Base-by-base conservation (phyloP, 805 yeast genomes). In the Lipomyces yamanashiensis region DNA sequence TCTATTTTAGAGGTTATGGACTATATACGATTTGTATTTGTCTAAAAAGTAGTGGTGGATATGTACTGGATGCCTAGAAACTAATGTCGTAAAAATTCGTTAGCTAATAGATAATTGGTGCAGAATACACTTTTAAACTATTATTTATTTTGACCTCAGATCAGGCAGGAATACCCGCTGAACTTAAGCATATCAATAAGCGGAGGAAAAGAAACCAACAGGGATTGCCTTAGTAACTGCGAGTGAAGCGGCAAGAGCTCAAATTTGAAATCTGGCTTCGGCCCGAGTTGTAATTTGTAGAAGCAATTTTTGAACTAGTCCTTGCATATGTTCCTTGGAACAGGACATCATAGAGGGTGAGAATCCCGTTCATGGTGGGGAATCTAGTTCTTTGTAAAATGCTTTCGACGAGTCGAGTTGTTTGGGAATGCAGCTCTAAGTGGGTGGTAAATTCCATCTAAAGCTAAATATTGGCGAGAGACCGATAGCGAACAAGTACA, bases 401-500 rank as follows among this genome's bases (percentile, higher is more conserved):
- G 66, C 70, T 68, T 70, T 69, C 76, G 67, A 71, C 68, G 76
- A 74, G 77, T 73, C 76, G 75, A 74, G 75, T 74, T 73, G 75
- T 74, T 73, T 75, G 78, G 78, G 78, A 75, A 75, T 76, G 79
- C 79, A 76, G 79, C 78, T 71, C 77, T 75, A 77, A 71, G 71
- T 68, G 75, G 75, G 76, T 73, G 75, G 77, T 74, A 72, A 70
- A 75, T 74, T 75, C 79, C 79, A 76, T 75, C 78, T 76, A 76
- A 77, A 74, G 79, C 80, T 77, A 75, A 77, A 77, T 77, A 76
- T 76, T 75, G 79, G 80, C 79, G 78, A 76, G 80, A 76, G 79
- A 77, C 80, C 79, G 80, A 77, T 77, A 77, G 79, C 79, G 78
- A 77, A 77, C 80, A 77, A 76, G 80, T 77, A 77, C 79, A 75